These are phyloP conservation scores for Ophiocordyceps camponoti-saundersi DNA, from an alignment of 2,329 filamentous ascomycete species.

Conservation along the genomic window DNA sequence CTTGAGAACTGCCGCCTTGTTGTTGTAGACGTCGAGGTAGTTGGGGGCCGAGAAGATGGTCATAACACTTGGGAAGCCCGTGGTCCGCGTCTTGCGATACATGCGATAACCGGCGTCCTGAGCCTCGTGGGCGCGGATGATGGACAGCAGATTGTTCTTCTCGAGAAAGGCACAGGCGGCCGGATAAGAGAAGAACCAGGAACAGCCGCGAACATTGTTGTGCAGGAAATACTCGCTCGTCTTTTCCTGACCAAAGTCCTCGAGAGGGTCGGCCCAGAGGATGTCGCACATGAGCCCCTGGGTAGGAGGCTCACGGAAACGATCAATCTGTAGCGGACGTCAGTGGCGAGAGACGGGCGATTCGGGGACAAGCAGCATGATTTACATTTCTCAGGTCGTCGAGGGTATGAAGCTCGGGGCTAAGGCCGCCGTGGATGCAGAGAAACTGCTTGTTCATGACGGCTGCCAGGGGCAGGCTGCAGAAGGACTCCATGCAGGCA, in stretches of 20 bases:
- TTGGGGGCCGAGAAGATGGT: conserved; percentile 99
- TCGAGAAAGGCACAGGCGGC: conserved; percentile 94
- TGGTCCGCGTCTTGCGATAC: conserved; percentile 97
- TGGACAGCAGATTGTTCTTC: conserved; percentile 94
- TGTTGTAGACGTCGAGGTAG: conserved; percentile 98
- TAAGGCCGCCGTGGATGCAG: conserved; percentile 92
- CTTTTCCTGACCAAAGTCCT: conserved; percentile 98
- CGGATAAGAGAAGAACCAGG: conserved; percentile 98
- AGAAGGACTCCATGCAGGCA: conserved; percentile 97
- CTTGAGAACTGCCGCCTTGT: conserved; percentile 96
- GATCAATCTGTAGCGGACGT: conserved; percentile 55
- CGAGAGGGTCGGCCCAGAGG: conserved; percentile 92
- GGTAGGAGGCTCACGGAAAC: conserved; percentile 92
- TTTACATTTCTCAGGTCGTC: conserved; percentile 81
- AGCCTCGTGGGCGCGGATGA: conserved; percentile 94
- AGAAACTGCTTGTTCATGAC: conserved; percentile 99
- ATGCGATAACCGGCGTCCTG: conserved; percentile 98
- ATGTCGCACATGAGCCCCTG: conserved; percentile 99
- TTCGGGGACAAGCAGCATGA: neutral
- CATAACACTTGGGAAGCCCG: conserved; percentile 98
- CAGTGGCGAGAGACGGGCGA: neutral
- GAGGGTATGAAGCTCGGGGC: conserved; percentile 86
- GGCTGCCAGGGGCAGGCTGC: conserved; percentile 76
- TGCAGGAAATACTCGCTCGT: conserved; percentile 94
- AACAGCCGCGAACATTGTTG: conserved; percentile 96